A percentile compares a stretch with the other conserved stretches of the same genome.
Evolutionary conservation across 2,329 filamentous ascomycete species (phyloP).

Genomic region (Venturia pyrina): DNA sequence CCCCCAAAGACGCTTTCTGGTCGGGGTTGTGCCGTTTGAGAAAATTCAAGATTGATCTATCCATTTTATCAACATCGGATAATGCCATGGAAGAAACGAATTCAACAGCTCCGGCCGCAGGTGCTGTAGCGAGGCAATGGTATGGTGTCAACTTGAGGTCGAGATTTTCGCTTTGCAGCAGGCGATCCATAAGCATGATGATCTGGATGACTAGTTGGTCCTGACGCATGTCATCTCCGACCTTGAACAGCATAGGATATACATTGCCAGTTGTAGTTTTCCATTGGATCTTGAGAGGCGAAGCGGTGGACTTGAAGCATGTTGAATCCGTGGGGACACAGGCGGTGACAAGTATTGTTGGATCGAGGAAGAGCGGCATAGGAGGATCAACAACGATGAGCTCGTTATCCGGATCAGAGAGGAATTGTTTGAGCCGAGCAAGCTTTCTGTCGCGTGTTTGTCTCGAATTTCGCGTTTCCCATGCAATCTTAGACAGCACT

Average conservation of each 20-base stretch:
- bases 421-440: conserved; percentile 71
- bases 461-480: conserved; percentile 72
- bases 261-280: conserved; percentile 63
- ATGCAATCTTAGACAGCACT: conserved; percentile 77
- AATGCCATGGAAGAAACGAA: conserved; percentile 83
- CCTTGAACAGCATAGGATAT: conserved; percentile 95
- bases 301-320: conserved; percentile 92
- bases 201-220: conserved; percentile 97
- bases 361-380: conserved; percentile 79
- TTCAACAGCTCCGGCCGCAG: conserved; percentile 81
- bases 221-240: conserved; percentile 89
- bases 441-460: conserved; percentile 72
- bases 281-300: conserved; percentile 84
- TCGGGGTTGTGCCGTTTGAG: conserved; percentile 86
- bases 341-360: conserved; percentile 66
- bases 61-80: conserved; percentile 73
- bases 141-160: conserved; percentile 93
- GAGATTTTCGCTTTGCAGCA: conserved; percentile 90
- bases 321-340: conserved; percentile 75
- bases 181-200: conserved; percentile 93
- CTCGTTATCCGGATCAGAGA: conserved; percentile 86
- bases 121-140: conserved; percentile 88
- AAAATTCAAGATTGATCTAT: conserved; percentile 71
- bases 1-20: conserved; percentile 65
- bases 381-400: conserved; percentile 74